phyloP scores from a whole-genome alignment of 768 basidiomycete species.

The Trametes villosa region DNA sequence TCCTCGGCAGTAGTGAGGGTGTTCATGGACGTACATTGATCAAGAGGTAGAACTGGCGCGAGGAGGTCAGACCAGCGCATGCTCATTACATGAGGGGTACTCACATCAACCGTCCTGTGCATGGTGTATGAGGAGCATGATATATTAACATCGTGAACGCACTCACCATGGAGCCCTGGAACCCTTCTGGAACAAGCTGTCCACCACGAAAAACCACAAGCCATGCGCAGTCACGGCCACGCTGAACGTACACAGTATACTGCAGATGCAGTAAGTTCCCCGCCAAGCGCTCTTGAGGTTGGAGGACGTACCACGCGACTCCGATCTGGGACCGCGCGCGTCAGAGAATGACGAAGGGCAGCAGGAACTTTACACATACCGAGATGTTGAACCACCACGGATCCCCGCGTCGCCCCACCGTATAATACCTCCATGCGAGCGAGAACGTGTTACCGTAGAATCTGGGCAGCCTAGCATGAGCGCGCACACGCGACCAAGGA shows the following conservation, averaged over 20 bases:
- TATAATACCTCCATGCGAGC: constrained; percentile 1
- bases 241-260: background rate
- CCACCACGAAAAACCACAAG: background rate
- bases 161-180: background rate
- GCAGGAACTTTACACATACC: background rate
- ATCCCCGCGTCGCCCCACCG: background rate
- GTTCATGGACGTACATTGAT: background rate
- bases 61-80: no score
- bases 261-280: background rate
- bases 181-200: background rate
- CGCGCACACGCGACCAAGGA: background rate
- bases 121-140: background rate
- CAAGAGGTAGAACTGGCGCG: background rate
- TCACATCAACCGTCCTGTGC: background rate
- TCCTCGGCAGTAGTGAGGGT: background rate
- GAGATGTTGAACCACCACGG: background rate
- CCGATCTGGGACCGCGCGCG: background rate
- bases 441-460: constrained; percentile 5
- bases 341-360: background rate
- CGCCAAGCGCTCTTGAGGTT: no score
- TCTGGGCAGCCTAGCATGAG: background rate
- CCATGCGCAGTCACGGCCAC: background rate
- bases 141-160: background rate
- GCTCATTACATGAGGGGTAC: background rate
- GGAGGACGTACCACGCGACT: background rate